Base-by-base conservation (phyloP, 2,329 filamentous ascomycete genomes). In the Epichloe aotearoae region DNA sequence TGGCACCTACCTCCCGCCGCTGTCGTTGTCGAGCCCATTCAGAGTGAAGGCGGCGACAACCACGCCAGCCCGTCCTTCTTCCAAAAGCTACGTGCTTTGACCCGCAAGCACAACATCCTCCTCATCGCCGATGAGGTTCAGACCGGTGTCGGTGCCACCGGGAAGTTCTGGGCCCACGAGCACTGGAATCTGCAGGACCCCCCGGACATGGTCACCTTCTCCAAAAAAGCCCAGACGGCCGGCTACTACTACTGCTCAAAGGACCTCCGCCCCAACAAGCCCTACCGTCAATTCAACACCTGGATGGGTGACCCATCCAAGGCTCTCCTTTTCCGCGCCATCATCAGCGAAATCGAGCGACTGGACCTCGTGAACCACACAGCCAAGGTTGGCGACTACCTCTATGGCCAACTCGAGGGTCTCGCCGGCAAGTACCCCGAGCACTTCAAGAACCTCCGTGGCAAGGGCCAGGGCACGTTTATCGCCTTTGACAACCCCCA, bases 181-280 rank as follows among this genome's bases (percentile, higher is more conserved):
- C 90, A 95, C 81, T 95, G 89, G 89, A 77, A 86, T 66, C 77
- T 95, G 42, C 64, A 76, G 47, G 72, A 81, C 37, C 86, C 89
- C 89, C 89, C 89, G 0, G 89, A 95, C 73, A 93, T 95, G 75
- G 89, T 95, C 43, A 95, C 89, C 52, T 95, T 95, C 73, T 87
- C 82, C 63, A 95, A 95, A 76, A 95, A 95, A 76, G 90, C 89
- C 3, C 89, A 95, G 72, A 87, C 89, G 2, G 89, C 90, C 6
- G 89, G 89, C 36, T 95, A 91, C 77, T 95, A 93, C 76, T 95
- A 83, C 65, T 84, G 84, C 54, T 84, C 93, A 75, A 77, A 80
- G 10, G 82, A 80, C 41, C 76, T 95, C 58, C 77, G 86, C 12
- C 89, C 89, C 55, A 95, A 95, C 75, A 90, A 90, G 77, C 86